Evolutionary conservation across 1,284 basidiomycete genomes (phyloP), one percentile per base, ranked within the genome.

Genomic region (Leccinum pachyderme): DNA sequence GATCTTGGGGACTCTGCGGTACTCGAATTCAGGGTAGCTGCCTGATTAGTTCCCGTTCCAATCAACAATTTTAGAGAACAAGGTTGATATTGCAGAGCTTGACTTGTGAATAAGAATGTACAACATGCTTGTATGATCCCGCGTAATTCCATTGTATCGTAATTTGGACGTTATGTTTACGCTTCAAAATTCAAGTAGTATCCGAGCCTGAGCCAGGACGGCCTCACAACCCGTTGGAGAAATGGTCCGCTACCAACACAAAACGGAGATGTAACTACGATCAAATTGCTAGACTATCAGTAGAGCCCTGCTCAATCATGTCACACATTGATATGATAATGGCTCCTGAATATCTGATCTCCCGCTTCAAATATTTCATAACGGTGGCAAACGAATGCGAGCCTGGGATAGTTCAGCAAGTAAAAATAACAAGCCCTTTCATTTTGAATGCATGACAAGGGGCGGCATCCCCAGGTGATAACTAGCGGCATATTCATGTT

Each of bases 1-100:
- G 66, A 68, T 53, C 61, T 68, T 50, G 64, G 57, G 22, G 59
- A 68, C 27, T 49, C 66, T 45, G 37, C 56, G 11, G 64, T 71
- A 4, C 49, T 69, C 37, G 68, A 65, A 37, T 69, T 69, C 47
- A 69, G 53, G 54, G 24, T 61, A 50, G 58, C 39, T n/a, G n/a
- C n/a, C n/a, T n/a, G n/a, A n/a, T n/a, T n/a, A n/a, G n/a, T n/a
- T n/a, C n/a, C n/a, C n/a, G n/a, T n/a, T n/a, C n/a, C n/a, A n/a
- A n/a, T n/a, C n/a, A n/a, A n/a, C n/a, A n/a, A n/a, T n/a, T n/a
- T n/a, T n/a, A n/a, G n/a, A n/a, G n/a, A n/a, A n/a, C n/a, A n/a
- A n/a, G n/a, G n/a, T n/a, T n/a, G n/a, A n/a, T n/a, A n/a, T n/a
- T n/a, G n/a, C n/a, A n/a, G n/a, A n/a, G n/a, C n/a, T n/a, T n/a